Conservation (phyloP, 331 rosid species). For the Ulmus americana region DNA sequence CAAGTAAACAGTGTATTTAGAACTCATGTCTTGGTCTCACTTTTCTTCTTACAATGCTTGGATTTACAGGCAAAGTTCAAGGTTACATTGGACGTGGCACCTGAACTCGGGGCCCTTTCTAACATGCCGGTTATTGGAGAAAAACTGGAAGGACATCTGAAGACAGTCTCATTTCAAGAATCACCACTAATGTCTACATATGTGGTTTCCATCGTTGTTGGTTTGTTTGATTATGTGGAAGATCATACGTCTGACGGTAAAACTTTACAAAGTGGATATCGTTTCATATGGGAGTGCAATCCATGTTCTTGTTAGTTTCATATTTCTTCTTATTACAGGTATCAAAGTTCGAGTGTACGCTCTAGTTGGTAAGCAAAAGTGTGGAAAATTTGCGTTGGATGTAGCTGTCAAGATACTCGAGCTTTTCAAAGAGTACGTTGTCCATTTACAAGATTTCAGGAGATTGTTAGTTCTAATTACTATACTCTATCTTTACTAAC, state of each 20-base stretch:
- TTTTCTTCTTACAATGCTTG: constrained; percentile 10
- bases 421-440: constrained; percentile 56
- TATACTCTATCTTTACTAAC: constrained; percentile 12
- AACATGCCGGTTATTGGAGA: constrained; percentile 73
- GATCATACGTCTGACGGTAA: constrained; percentile 71
- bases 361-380: constrained; percentile 70
- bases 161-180: constrained; percentile 60
- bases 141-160: constrained; percentile 41
- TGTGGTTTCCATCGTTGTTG: constrained; percentile 76
- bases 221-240: constrained; percentile 79
- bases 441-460: not conserved
- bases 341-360: constrained; percentile 71
- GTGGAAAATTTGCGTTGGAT: constrained; percentile 71
- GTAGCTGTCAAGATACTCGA: constrained; percentile 68
- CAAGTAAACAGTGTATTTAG: not conserved
- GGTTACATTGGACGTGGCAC: constrained; percentile 73
- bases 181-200: constrained; percentile 90
- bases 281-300: constrained; percentile 16
- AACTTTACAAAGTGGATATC: constrained; percentile 4
- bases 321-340: constrained; percentile 37
- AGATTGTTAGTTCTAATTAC: not conserved
- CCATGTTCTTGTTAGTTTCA: constrained; percentile 17
- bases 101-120: constrained; percentile 64
- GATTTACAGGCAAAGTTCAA: constrained; percentile 73
- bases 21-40: not conserved